A percentile compares a stretch with the other conserved stretches of the same genome.
Conservation (phyloP, 2,329 filamentous ascomycete species). For the Paraphaeosphaeria minitans region DNA sequence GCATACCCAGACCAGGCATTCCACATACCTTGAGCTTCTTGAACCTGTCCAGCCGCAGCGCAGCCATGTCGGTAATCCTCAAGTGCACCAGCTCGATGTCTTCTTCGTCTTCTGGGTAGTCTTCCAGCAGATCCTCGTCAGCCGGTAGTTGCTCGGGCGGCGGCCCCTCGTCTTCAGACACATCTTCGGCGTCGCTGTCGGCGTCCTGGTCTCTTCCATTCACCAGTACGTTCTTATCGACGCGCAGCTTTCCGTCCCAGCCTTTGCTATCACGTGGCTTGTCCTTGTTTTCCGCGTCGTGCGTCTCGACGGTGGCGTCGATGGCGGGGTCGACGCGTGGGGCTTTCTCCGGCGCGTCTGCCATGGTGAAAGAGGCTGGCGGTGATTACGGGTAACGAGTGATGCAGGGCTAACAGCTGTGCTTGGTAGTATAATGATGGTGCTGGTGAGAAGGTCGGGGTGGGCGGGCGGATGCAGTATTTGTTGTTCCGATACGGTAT, state of each 20-base stretch:
- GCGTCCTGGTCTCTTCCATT: slow-evolving; percentile 63
- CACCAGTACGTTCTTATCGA: slow-evolving; percentile 66
- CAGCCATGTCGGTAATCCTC: slow-evolving; percentile 76
- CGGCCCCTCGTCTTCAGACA: slow-evolving; percentile 69
- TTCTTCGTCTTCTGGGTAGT: slow-evolving; percentile 60
- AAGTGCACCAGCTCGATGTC: slow-evolving; percentile 86
- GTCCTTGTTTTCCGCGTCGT: slow-evolving; percentile 32
- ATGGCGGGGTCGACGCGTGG: slow-evolving; percentile 36
- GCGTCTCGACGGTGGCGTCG: slow-evolving; percentile 24
- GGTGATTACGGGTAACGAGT: neutral
- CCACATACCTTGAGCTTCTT: slow-evolving; percentile 64
- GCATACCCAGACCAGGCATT: neutral
- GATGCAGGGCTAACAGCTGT: neutral
- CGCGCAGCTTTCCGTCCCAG: slow-evolving; percentile 82
- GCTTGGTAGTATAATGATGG: neutral
- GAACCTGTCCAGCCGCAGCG: slow-evolving; percentile 84
- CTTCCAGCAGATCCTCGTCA: slow-evolving; percentile 62
- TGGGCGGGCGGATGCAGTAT: neutral
- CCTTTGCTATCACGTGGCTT: slow-evolving; percentile 56
- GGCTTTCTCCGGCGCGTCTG: slow-evolving; percentile 28
- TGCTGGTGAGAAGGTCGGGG: neutral
- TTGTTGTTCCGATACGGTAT: neutral
- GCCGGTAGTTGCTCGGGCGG: slow-evolving; percentile 43
- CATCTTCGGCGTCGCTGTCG: slow-evolving; percentile 76
- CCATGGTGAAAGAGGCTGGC: slow-evolving; percentile 22